A percentile compares a stretch with the other conserved stretches of the same genome.
Conservation (phyloP, 345 rosid genomes). For the Murraya koenigii region DNA sequence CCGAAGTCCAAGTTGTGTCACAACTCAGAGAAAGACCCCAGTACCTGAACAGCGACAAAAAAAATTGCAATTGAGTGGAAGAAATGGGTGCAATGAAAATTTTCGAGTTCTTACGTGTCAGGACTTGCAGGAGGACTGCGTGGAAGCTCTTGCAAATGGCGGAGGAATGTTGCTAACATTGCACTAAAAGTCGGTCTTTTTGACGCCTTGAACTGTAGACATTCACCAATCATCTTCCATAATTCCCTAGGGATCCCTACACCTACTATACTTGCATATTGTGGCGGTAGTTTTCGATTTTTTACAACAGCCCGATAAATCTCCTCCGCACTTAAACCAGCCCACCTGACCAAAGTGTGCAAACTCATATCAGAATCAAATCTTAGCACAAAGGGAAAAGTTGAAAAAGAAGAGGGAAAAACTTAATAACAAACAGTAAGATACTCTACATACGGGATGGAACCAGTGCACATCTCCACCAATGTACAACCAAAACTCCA, state of each 20-base stretch:
- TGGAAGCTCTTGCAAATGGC: constrained; percentile 90
- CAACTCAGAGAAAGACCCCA: constrained; percentile 5
- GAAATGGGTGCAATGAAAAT: constrained; percentile 3
- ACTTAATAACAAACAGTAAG: constrained; percentile 16
- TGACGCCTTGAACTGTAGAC: constrained; percentile 88
- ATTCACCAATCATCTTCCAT: constrained; percentile 99
- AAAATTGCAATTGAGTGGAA: background rate
- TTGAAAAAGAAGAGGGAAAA: constrained; percentile 3
- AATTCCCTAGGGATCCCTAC: constrained; percentile 93
- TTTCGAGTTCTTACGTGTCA: constrained; percentile 58
- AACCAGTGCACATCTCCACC: constrained; percentile 99
- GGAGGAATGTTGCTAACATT: constrained; percentile 87
- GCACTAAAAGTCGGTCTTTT: constrained; percentile 88
- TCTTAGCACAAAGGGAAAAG: background rate
- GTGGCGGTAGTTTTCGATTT: constrained; percentile 83
- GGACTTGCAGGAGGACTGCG: constrained; percentile 91
- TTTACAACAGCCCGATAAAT: constrained; percentile 88
- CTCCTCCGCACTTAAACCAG: constrained; percentile 87
- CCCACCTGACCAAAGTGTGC: constrained; percentile 63
- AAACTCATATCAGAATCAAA: constrained; percentile 11
- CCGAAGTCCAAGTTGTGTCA: background rate
- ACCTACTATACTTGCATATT: constrained; percentile 95
- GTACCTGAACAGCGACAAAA: background rate
- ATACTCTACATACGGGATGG: constrained; percentile 76
- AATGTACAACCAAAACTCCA: constrained; percentile 99